Percentiles rank a stretch among this genome's conserved stretches.
Evolutionary conservation across 2,329 filamentous ascomycete species (phyloP).

Genomic region (Nemania sp.): DNA sequence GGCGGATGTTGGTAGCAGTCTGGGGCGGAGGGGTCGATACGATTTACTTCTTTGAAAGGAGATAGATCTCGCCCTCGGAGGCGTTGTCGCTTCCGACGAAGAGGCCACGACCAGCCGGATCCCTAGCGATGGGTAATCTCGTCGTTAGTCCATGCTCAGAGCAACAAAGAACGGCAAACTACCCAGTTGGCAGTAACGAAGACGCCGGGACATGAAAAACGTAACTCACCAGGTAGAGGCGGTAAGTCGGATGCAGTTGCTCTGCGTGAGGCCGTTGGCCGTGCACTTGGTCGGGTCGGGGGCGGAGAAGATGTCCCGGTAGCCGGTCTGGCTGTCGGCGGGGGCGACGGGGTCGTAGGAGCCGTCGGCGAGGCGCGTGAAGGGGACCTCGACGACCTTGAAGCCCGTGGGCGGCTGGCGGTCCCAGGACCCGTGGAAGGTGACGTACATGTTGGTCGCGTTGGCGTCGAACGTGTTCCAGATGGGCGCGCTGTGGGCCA

Average conservation of each 20-base stretch:
- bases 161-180: too few relatives aligned
- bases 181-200: too few relatives aligned
- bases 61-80: constrained; percentile 43
- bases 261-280: constrained; percentile 43
- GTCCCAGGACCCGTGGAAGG: constrained; percentile 65
- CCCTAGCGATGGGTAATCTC: constrained; percentile 21
- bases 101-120: constrained; percentile 43
- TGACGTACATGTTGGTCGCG: constrained; percentile 59
- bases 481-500: constrained; percentile 64
- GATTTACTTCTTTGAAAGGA: constrained; percentile 33
- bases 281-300: constrained; percentile 40
- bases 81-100: constrained; percentile 46
- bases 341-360: constrained; percentile 41
- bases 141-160: background rate
- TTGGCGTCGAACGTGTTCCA: constrained; percentile 62
- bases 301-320: constrained; percentile 42
- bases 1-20: background rate
- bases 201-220: too few relatives aligned
- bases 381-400: constrained; percentile 46
- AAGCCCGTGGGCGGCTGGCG: constrained; percentile 45
- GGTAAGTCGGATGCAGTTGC: constrained; percentile 44
- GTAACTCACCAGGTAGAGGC: constrained; percentile 39
- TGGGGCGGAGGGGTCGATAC: too few relatives aligned
- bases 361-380: constrained; percentile 34
- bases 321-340: constrained; percentile 37